Percentiles rank a stretch among this genome's conserved stretches.
These are phyloP conservation scores for Euphorbia neoarborescens DNA, from an alignment of 441 rosid species.

Conservation along the genomic window DNA sequence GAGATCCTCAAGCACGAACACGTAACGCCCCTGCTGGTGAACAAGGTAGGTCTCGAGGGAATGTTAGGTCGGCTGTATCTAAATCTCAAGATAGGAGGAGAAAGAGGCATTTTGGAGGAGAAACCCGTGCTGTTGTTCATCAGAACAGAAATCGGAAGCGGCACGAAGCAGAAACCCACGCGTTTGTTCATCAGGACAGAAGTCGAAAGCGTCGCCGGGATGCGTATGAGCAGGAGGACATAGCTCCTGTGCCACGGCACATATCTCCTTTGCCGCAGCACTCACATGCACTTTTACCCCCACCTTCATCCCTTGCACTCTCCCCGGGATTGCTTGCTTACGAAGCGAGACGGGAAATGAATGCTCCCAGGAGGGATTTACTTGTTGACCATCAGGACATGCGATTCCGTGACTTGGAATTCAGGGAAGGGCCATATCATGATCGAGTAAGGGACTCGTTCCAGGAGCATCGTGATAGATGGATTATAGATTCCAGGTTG, in stretches of 20 bases:
- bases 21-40: background rate
- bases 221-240: constrained; percentile 8
- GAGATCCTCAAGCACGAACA: constrained; percentile 3
- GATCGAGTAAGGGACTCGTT: background rate
- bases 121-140: background rate
- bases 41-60: background rate
- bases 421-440: constrained; percentile 3
- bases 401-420: constrained; percentile 7
- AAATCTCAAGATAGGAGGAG: background rate
- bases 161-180: constrained; percentile 1
- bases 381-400: constrained; percentile 6
- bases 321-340: constrained; percentile 10
- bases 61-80: background rate
- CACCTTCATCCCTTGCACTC: constrained; percentile 2
- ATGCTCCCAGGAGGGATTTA: constrained; percentile 14
- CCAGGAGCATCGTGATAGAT: constrained; percentile 2
- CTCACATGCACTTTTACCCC: background rate
- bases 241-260: background rate
- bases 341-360: constrained; percentile 7
- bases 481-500: constrained; percentile 1
- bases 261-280: constrained; percentile 12
- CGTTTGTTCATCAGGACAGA: constrained; percentile 1
- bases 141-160: constrained; percentile 4
- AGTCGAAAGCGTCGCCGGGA: background rate
- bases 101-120: background rate